Percentiles rank a stretch among this genome's conserved stretches.
Evolutionary conservation across 768 basidiomycete species (phyloP).

Genomic region (Tricholoma sp.): DNA sequence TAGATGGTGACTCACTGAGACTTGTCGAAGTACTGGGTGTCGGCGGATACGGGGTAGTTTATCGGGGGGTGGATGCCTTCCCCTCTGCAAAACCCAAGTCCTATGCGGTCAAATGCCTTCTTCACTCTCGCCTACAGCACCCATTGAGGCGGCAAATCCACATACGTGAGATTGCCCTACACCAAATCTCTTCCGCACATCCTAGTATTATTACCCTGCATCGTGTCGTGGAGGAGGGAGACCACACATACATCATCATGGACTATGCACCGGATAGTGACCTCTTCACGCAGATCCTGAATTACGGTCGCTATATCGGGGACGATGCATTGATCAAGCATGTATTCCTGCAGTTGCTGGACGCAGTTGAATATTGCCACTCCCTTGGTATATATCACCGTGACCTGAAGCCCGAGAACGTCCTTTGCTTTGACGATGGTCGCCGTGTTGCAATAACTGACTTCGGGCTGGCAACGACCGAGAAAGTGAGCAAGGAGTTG

Average conservation of each 20-base stretch:
- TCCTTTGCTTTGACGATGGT: slow-evolving; percentile 80
- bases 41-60: slow-evolving; percentile 95
- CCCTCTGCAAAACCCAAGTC: slow-evolving; percentile 41
- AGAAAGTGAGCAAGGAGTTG: slow-evolving; percentile 81
- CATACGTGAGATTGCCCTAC: slow-evolving; percentile 82
- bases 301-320: slow-evolving; percentile 75
- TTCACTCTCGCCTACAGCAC: slow-evolving; percentile 41
- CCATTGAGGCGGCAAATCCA: slow-evolving; percentile 70
- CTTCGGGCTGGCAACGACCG: slow-evolving; percentile 91
- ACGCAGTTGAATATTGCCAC: slow-evolving; percentile 93
- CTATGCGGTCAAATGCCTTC: slow-evolving; percentile 91
- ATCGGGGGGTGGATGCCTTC: slow-evolving; percentile 70
- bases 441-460: slow-evolving; percentile 83
- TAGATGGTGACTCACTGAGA: slow-evolving; percentile 79
- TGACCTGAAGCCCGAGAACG: slow-evolving; percentile 96
- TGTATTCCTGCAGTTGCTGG: slow-evolving; percentile 90
- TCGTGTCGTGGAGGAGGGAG: slow-evolving; percentile 79
- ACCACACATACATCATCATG: slow-evolving; percentile 87
- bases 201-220: slow-evolving; percentile 85
- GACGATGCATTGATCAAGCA: slow-evolving; percentile 80
- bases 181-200: slow-evolving; percentile 69
- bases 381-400: slow-evolving; percentile 90
- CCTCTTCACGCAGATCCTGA: slow-evolving; percentile 86
- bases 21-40: slow-evolving; percentile 85
- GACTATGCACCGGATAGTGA: slow-evolving; percentile 90